Conservation (phyloP, 768 basidiomycete genomes). For the Calocybe cyanea region DNA sequence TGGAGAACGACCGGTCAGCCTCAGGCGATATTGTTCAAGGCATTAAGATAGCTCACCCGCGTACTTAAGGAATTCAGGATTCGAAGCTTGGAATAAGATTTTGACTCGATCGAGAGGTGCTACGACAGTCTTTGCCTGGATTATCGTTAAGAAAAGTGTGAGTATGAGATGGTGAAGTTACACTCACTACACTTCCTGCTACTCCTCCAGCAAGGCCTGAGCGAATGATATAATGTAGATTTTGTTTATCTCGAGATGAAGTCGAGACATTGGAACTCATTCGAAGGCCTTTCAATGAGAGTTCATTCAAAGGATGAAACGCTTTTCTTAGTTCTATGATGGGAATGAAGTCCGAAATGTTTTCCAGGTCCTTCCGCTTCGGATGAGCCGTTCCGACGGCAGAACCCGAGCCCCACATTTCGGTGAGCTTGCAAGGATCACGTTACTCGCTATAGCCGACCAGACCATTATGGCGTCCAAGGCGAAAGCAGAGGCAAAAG, state of each 20-base stretch:
- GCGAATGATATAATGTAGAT: conserved; percentile 59
- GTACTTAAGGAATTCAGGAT: conserved; percentile 92
- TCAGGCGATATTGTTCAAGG: conserved; percentile 17
- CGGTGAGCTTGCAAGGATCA: too few relatives aligned
- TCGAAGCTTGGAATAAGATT: conserved; percentile 96
- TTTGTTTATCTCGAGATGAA: conserved; percentile 49
- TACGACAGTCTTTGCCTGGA: conserved; percentile 88
- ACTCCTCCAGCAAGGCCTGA: conserved; percentile 91
- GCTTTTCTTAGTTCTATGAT: not conserved
- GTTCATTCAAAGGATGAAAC: conserved; percentile 28
- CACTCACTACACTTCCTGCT: conserved; percentile 87
- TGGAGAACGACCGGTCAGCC: conserved; percentile 29
- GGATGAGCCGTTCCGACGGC: conserved; percentile 11
- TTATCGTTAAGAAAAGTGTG: not conserved
- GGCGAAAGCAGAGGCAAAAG: conserved; percentile 50
- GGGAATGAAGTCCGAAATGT: conserved; percentile 5
- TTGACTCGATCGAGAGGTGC: conserved; percentile 98
- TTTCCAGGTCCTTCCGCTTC: conserved; percentile 3
- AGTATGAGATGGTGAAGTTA: conserved; percentile 8
- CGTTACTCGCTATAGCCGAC: not conserved
- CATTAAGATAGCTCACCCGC: conserved; percentile 58
- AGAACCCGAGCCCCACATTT: conserved; percentile 1
- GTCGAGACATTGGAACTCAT: conserved; percentile 59
- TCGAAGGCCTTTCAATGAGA: conserved; percentile 30
- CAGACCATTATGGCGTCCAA: conserved; percentile 42